Evolutionary conservation across 768 basidiomycete species (phyloP).

Genomic region (Suillus placidus): DNA sequence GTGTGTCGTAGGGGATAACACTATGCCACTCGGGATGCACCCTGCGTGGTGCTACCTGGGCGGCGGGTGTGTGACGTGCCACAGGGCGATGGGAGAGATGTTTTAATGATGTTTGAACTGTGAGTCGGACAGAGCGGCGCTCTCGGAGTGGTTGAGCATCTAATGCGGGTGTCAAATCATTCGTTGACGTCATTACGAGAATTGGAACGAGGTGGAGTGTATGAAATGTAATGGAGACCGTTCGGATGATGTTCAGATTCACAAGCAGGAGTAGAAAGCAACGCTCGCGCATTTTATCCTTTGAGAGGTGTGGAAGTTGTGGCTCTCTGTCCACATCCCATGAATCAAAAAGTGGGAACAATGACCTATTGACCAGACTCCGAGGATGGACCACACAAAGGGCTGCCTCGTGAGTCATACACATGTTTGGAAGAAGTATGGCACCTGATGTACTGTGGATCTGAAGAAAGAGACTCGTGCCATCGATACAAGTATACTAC

Average conservation of each 20-base stretch:
- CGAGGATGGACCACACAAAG: not conserved
- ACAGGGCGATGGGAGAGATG: constrained; percentile 1
- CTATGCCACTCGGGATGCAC: constrained; percentile 7
- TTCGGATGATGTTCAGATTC: not conserved
- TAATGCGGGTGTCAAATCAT: not conserved
- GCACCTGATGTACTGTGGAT: not conserved
- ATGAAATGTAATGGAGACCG: not conserved
- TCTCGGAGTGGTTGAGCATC: constrained; percentile 13
- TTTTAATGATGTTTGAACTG: constrained; percentile 14
- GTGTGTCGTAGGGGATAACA: not conserved
- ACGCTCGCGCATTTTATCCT: not conserved
- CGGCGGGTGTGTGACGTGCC: not conserved
- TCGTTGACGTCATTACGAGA: not conserved
- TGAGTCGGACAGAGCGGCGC: constrained; percentile 12
- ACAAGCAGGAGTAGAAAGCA: not conserved
- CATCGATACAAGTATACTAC: not conserved
- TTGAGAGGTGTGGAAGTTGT: not conserved
- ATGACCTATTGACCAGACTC: not conserved
- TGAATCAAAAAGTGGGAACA: not conserved
- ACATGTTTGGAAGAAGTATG: not conserved
- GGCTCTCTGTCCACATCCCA: not conserved
- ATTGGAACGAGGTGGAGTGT: not conserved
- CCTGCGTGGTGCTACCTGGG: not conserved
- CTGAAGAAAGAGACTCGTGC: not conserved
- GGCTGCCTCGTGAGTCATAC: not conserved